Percentiles rank a stretch among this genome's conserved stretches.
Conservation (phyloP, 2,329 filamentous ascomycete species). For the Aspergillus hiratsukae region DNA sequence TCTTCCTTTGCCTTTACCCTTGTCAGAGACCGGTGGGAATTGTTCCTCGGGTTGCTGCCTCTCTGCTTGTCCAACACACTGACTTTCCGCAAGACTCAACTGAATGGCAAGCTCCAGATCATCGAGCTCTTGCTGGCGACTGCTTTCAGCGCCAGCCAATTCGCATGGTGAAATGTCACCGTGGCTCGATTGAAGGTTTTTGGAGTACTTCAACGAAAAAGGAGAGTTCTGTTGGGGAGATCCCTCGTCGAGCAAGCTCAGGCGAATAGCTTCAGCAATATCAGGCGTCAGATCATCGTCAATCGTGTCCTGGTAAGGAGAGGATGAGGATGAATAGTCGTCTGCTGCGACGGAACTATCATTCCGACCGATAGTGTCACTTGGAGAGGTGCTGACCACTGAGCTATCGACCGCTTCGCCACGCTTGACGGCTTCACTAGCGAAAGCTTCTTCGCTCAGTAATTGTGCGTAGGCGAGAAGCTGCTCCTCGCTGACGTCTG, state of each 20-base stretch:
- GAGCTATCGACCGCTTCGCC: slow-evolving; percentile 40
- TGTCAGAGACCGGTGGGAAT: slow-evolving; percentile 20
- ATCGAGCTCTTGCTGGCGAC: slow-evolving; percentile 46
- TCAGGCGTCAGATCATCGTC: slow-evolving; percentile 54
- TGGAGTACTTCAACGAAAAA: slow-evolving; percentile 35
- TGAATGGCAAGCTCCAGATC: slow-evolving; percentile 61
- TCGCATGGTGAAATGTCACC: slow-evolving; percentile 15
- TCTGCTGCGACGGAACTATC: slow-evolving; percentile 25
- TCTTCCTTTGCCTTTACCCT: slow-evolving; percentile 33
- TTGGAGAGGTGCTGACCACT: slow-evolving; percentile 35
- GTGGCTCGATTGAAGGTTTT: slow-evolving; percentile 17
- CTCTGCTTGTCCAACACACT: slow-evolving; percentile 38
- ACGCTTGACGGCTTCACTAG: slow-evolving; percentile 46
- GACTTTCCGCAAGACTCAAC: slow-evolving; percentile 57
- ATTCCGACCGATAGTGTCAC: slow-evolving; percentile 31
- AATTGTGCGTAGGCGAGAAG: slow-evolving; percentile 60
- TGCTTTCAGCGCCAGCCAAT: slow-evolving; percentile 26
- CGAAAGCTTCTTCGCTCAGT: slow-evolving; percentile 56
- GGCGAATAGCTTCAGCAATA: slow-evolving; percentile 59
- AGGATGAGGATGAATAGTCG: slow-evolving; percentile 34
- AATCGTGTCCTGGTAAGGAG: slow-evolving; percentile 33
- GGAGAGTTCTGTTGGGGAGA: slow-evolving; percentile 14
- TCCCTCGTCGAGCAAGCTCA: slow-evolving; percentile 42
- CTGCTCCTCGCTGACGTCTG: slow-evolving; percentile 56
- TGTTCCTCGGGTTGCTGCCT: slow-evolving; percentile 28